Percentiles rank a stretch among this genome's conserved stretches.
These are phyloP conservation scores for Solanum dulcamara DNA, from an alignment of 257 asterid species.

Conservation along the genomic window DNA sequence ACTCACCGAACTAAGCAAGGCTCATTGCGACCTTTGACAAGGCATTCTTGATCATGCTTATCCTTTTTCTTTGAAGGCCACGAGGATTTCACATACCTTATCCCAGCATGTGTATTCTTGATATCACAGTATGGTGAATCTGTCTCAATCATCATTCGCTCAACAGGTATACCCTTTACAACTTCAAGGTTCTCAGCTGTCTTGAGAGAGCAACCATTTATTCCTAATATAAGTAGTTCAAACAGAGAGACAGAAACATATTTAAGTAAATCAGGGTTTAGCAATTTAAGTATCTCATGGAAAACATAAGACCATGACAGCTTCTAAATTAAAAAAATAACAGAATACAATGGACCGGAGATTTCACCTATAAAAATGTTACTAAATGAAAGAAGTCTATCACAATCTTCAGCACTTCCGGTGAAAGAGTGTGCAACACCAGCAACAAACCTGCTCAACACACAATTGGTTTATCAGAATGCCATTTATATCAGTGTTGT, in stretches of 20 bases:
- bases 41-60: slow-evolving; percentile 62
- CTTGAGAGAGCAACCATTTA: slow-evolving; percentile 86
- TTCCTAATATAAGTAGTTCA: slow-evolving; percentile 28
- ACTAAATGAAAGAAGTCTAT: slow-evolving; percentile 57
- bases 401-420: slow-evolving; percentile 78
- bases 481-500: neutral
- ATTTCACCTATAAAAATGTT: slow-evolving; percentile 63
- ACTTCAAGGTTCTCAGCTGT: slow-evolving; percentile 77
- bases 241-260: neutral
- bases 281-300: neutral
- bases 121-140: slow-evolving; percentile 97
- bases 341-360: neutral
- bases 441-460: slow-evolving; percentile 46
- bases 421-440: slow-evolving; percentile 97
- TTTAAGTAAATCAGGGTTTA: neutral
- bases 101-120: slow-evolving; percentile 83
- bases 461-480: neutral
- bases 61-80: slow-evolving; percentile 96
- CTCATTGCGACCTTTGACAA: slow-evolving; percentile 92
- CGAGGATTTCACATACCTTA: slow-evolving; percentile 49
- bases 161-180: slow-evolving; percentile 71
- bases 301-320: neutral
- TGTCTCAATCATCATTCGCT: slow-evolving; percentile 86
- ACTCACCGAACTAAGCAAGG: slow-evolving; percentile 89
- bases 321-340: neutral